These are phyloP conservation scores for Microdochium nivale DNA, from an alignment of 2,329 filamentous ascomycete species.

Conservation along the genomic window DNA sequence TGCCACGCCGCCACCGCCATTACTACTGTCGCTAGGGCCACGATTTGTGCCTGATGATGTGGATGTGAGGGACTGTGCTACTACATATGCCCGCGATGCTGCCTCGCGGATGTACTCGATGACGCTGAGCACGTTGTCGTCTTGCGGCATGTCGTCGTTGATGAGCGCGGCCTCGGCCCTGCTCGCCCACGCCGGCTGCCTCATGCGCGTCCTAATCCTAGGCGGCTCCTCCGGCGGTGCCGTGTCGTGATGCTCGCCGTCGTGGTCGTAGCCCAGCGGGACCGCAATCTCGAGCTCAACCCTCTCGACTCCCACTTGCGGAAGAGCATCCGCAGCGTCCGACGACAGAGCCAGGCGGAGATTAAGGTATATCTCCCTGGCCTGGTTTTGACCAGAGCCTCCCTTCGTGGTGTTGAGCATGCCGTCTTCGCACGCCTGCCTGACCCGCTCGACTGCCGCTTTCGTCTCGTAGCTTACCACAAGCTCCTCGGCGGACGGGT, in stretches of 20 bases:
- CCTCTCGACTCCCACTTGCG: constrained; percentile 1
- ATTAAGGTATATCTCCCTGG: constrained; percentile 9
- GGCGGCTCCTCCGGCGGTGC: constrained; percentile 26
- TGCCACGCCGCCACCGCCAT: not conserved
- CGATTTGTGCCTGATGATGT: constrained; percentile 3
- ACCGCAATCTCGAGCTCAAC: constrained; percentile 25
- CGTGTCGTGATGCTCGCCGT: not conserved
- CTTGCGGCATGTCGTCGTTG: constrained; percentile 26
- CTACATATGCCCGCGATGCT: constrained; percentile 16
- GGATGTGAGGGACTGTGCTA: constrained; percentile 10
- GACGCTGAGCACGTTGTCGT: constrained; percentile 33
- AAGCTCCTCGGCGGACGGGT: constrained; percentile 25
- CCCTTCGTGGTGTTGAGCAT: too few relatives aligned
- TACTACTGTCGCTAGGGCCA: not conserved
- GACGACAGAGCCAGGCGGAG: constrained; percentile 14
- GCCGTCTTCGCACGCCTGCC: constrained; percentile 3
- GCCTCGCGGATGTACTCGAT: constrained; percentile 34
- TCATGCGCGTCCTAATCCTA: constrained; percentile 28
- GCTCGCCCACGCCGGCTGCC: constrained; percentile 43
- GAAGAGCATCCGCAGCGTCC: constrained; percentile 4
- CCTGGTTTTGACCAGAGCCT: too few relatives aligned
- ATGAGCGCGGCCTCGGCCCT: constrained; percentile 34
- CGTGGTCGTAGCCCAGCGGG: constrained; percentile 16
- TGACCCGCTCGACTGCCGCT: constrained; percentile 1
- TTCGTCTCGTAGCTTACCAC: constrained; percentile 15